Evolutionary conservation across 805 yeast genomes (phyloP), one percentile per base, ranked within the genome.

Genomic region (Starmerella stigmatis): DNA sequence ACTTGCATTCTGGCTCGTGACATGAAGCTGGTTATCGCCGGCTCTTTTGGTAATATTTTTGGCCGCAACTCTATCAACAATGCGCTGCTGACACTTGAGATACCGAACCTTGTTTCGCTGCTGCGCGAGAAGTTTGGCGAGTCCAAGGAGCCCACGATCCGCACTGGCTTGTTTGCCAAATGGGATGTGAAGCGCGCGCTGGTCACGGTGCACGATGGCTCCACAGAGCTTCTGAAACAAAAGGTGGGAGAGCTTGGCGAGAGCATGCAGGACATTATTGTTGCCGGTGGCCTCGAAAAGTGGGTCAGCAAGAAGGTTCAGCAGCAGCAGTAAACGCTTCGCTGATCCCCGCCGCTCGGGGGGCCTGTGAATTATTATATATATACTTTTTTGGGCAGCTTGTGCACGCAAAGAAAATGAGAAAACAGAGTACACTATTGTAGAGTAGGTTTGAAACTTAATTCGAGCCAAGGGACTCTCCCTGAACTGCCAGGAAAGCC

Each of bases 31-130:
- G 94, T 92, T 19, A 95, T 94, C 48, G 83, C 96, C 12, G 99
- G 99, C 27, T 89, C 97, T 1, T 92, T 92, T 61, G 95, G 96
- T 59, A 94, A 92, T 70, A 92, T 89, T 57, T 92, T 92, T 68
- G 81, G 88, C 46, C 77, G 99, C 69, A 92, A 92, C 71, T 79
- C 94, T 47, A 92, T 94, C 65, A 92, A 92, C 72, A 92, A 92
- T 63, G 99, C 98, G 1, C 71, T 92, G 47, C 70, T 92, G 59
- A 89, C 97, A 2, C 72, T 92, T 55, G 97, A 92, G 65, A 82
- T 92, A 50, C 99, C 99, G 32, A 81, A 78, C 13, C 72, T 92
- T 59, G 80, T 92, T 59, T 70, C 77, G 58, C 70, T 76, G 67
- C 72, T 92, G 57, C 76, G 98, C 62, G 78, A 74, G 45, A 74